Evolutionary conservation across 2,329 filamentous ascomycete genomes (phyloP), one percentile per base, ranked within the genome.

Genomic region (Rutstroemia sp.): DNA sequence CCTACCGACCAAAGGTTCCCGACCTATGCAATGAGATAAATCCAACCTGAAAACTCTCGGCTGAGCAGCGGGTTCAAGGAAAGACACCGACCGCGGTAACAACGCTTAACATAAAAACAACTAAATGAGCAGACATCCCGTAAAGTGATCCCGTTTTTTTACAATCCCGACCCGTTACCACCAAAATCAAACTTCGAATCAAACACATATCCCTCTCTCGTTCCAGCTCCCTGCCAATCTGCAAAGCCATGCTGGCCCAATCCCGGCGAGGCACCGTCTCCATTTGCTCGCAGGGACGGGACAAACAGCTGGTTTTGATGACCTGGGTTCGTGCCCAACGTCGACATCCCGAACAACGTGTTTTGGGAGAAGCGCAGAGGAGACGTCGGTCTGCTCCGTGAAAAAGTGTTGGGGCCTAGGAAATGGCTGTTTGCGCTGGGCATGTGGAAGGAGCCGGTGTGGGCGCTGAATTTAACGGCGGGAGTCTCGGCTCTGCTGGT

Each of bases 221-320:
- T 21, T 49, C 44, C 21, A 23, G 14, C 14, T n/a, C 16, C n/a
- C 16, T 34, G 34, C 52, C 52, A 54, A 10, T 45, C 50, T 27
- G 17, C 30, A 5, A 41, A 54, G 21, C 19, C 39, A 21, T 49
- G 45, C 8, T 21, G 12, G 17, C 27, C 45, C 17, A n/a, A 23
- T 49, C 30, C 34, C 10, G 48, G 45, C 9, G 37, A n/a, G 23
- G 34, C 19, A 10, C 6, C 23, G 14, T 49, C 38, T 17, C 48
- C 27, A 19, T 54, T 49, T 21, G 34, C 21, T 14, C 34, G 34
- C n/a, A 49, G 21, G 16, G 21, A 44, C n/a, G 45, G 17, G 21
- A 42, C 34, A 7, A 54, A 42, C n/a, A 54, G 48, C 48, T 54
- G 52, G 4, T 54, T 54, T 2, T 42, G 17, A 34, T 49, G 45